Conservation (phyloP, 148 eudicot genomes). For the Fagopyrum homotropicum region DNA sequence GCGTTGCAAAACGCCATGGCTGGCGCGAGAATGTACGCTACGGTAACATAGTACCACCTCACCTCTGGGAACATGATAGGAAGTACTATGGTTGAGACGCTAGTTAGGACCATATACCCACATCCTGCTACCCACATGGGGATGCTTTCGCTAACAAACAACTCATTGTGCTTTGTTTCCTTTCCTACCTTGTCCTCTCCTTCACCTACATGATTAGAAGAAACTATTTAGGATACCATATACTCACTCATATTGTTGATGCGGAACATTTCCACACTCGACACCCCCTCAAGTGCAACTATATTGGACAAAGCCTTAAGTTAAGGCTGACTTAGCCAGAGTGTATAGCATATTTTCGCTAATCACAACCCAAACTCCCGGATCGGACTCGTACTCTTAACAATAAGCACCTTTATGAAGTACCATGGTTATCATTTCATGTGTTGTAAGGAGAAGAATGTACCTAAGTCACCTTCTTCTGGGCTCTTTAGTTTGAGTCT, state of each 20-base stretch:
- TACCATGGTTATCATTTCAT: not conserved
- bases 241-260: too few species aligned
- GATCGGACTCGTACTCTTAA: too few species aligned
- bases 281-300: too few species aligned
- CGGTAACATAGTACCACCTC: conserved; percentile 56
- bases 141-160: conserved; percentile 52
- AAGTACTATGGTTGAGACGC: conserved; percentile 40
- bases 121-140: conserved; percentile 50
- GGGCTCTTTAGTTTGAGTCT: conserved; percentile 27
- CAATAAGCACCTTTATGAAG: not conserved
- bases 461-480: conserved; percentile 17
- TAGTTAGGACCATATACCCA: conserved; percentile 52
- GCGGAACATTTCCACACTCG: too few species aligned
- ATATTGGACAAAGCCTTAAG: not conserved
- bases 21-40: conserved; percentile 58
- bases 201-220: conserved; percentile 13
- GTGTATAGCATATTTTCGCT: not conserved
- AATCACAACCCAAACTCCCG: too few species aligned
- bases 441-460: not conserved
- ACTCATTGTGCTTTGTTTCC: conserved; percentile 33
- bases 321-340: not conserved
- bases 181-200: conserved; percentile 17
- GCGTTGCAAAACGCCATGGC: conserved; percentile 73
- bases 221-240: not conserved
- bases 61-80: conserved; percentile 59